A percentile compares a stretch with the other conserved stretches of the same genome.
Conservation (phyloP, 163 green algal species). For the Prototheca cutis region DNA sequence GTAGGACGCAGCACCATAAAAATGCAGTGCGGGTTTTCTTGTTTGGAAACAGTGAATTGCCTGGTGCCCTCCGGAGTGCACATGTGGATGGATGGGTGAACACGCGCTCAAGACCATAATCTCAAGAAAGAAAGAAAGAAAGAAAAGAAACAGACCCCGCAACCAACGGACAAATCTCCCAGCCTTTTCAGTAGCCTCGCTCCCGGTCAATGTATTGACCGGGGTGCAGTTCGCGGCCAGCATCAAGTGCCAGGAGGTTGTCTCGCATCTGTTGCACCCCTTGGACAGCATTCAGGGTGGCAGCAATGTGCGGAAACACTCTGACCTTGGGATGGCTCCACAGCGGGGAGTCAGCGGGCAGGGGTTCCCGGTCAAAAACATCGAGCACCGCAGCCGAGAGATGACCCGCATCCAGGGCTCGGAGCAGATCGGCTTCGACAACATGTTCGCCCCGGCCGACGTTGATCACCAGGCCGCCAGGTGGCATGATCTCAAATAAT, state of each 20-base stretch:
- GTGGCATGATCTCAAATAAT: slow-evolving; percentile 41
- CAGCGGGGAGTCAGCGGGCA: slow-evolving; percentile 54
- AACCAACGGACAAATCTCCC: too few relatives aligned
- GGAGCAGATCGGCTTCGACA: slow-evolving; percentile 43
- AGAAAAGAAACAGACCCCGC: too few relatives aligned
- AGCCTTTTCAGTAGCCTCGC: background rate
- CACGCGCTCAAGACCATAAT: too few relatives aligned
- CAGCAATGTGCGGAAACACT: slow-evolving; percentile 28
- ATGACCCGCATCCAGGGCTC: slow-evolving; percentile 30
- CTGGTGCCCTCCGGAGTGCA: too few relatives aligned
- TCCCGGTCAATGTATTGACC: background rate
- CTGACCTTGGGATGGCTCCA: slow-evolving; percentile 39
- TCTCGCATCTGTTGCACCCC: slow-evolving; percentile 18
- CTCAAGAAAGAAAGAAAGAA: too few relatives aligned
- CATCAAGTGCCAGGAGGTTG: slow-evolving; percentile 9
- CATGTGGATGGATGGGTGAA: too few relatives aligned
- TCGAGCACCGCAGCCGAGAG: slow-evolving; percentile 47
- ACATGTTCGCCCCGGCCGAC: slow-evolving; percentile 42
- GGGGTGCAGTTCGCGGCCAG: background rate
- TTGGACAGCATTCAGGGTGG: slow-evolving; percentile 17
- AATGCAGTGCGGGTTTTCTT: too few relatives aligned
- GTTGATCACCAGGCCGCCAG: slow-evolving; percentile 41
- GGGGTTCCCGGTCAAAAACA: slow-evolving; percentile 68
- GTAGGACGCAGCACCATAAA: too few relatives aligned
- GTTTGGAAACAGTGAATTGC: too few relatives aligned